A percentile compares a stretch with the other conserved stretches of the same genome.
Evolutionary conservation across 2,329 filamentous ascomycete genomes (phyloP).

Genomic region (Berkeleyomyces basicola): DNA sequence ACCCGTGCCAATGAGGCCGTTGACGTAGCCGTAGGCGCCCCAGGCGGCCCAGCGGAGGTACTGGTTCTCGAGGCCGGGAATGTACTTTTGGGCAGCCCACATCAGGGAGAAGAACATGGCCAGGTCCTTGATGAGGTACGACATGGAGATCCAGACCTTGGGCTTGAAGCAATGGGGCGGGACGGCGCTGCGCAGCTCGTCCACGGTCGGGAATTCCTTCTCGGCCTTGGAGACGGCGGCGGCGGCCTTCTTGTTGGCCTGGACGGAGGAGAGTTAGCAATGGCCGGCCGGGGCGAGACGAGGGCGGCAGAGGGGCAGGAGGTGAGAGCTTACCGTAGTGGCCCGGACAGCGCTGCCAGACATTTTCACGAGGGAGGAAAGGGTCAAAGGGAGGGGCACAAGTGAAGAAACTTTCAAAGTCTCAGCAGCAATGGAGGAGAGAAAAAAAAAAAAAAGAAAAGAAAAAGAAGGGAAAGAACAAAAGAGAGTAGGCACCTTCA

Average conservation of each 20-base stretch:
- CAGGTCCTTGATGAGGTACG: constrained; percentile 41
- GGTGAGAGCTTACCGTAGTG: neutral
- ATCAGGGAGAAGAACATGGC: constrained; percentile 31
- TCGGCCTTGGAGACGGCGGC: neutral
- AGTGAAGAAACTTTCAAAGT: constrained; percentile 4
- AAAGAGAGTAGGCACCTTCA: neutral
- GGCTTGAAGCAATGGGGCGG: constrained; percentile 45
- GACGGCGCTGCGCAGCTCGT: constrained; percentile 35
- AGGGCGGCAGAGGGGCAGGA: neutral
- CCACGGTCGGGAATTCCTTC: constrained; percentile 26
- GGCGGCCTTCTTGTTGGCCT: constrained; percentile 8
- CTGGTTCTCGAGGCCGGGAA: constrained; percentile 31
- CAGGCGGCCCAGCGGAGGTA: constrained; percentile 32
- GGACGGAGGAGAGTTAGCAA: constrained; percentile 7
- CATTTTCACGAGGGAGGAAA: constrained; percentile 8
- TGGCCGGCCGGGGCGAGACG: neutral
- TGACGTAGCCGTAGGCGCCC: constrained; percentile 43
- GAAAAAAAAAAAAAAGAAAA: neutral
- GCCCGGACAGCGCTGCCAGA: constrained; percentile 7
- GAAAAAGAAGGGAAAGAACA: constrained; percentile 1
- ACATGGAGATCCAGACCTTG: constrained; percentile 32
- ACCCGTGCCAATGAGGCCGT: constrained; percentile 47
- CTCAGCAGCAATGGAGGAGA: neutral
- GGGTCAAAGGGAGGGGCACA: constrained; percentile 1
- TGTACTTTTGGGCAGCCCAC: constrained; percentile 36